These are phyloP conservation scores for Trametes meyenii DNA, from an alignment of 768 basidiomycete species.

Conservation along the genomic window DNA sequence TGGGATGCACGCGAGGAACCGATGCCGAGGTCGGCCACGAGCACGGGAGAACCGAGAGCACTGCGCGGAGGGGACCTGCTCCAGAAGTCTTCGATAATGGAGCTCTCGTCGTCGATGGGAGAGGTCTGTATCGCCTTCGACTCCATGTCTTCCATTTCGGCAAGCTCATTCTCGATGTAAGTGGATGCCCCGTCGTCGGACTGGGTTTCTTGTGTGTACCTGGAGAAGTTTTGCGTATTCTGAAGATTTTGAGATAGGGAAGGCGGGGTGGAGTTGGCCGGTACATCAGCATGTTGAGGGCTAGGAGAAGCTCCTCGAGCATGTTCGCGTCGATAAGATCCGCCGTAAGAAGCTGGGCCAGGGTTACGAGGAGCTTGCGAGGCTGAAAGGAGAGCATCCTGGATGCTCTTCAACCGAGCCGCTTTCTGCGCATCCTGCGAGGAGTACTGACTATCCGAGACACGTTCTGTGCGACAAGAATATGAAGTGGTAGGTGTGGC, in stretches of 20 bases:
- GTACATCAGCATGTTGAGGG: slow-evolving; percentile 12
- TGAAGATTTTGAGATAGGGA: slow-evolving; percentile 17
- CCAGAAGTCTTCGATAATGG: slow-evolving; percentile 13
- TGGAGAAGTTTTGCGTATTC: not conserved
- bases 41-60: slow-evolving; percentile 2
- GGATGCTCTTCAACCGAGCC: slow-evolving; percentile 16
- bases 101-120: slow-evolving; percentile 13
- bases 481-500: slow-evolving; percentile 4
- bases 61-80: not conserved
- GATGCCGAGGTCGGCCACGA: slow-evolving; percentile 5
- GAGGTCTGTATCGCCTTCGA: slow-evolving; percentile 17
- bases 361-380: slow-evolving; percentile 8
- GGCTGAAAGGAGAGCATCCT: slow-evolving; percentile 12
- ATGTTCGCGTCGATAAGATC: not conserved
- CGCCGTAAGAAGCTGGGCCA: slow-evolving; percentile 5
- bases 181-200: slow-evolving; percentile 15
- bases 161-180: slow-evolving; percentile 12
- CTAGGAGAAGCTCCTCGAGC: not conserved
- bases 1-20: not conserved
- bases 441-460: slow-evolving; percentile 1
- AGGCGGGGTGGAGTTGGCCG: slow-evolving; percentile 6
- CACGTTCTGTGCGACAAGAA: slow-evolving; percentile 1
- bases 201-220: not conserved
- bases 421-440: slow-evolving; percentile 1
- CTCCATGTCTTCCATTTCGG: slow-evolving; percentile 18